phyloP scores from a whole-genome alignment of 305 asterid genomes.

The Plantago rigida region DNA sequence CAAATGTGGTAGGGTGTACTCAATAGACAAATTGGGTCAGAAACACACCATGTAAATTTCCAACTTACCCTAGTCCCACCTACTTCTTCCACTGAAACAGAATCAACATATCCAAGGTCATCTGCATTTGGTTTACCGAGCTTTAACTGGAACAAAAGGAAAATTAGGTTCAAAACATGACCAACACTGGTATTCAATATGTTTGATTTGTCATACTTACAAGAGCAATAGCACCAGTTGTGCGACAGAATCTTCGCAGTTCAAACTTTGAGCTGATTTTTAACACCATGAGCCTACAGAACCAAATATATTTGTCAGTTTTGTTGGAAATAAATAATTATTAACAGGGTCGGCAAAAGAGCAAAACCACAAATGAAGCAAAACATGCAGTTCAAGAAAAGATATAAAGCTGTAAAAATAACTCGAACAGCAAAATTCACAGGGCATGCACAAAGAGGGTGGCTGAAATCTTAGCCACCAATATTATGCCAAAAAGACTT shows the following conservation, averaged over 20 bases:
- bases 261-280: slow-evolving; percentile 93
- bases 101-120: slow-evolving; percentile 92
- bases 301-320: slow-evolving; percentile 22
- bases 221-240: slow-evolving; percentile 81
- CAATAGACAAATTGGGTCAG: slow-evolving; percentile 10
- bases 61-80: slow-evolving; percentile 83
- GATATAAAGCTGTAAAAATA: neutral
- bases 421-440: neutral
- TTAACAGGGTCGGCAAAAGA: neutral
- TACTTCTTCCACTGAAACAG: slow-evolving; percentile 86
- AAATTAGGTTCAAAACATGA: slow-evolving; percentile 22
- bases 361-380: neutral
- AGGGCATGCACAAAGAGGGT: too few species aligned
- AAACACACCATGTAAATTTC: slow-evolving; percentile 12
- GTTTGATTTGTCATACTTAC: slow-evolving; percentile 40
- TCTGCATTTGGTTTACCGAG: slow-evolving; percentile 73
- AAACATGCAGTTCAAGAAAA: neutral
- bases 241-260: slow-evolving; percentile 86
- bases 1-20: slow-evolving; percentile 7
- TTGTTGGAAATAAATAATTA: neutral
- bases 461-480: too few species aligned
- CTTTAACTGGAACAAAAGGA: slow-evolving; percentile 56
- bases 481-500: too few species aligned
- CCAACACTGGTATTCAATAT: slow-evolving; percentile 5
- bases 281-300: slow-evolving; percentile 84